Base-by-base conservation (phyloP, 2,329 filamentous ascomycete genomes). In the Alternaria sp. region DNA sequence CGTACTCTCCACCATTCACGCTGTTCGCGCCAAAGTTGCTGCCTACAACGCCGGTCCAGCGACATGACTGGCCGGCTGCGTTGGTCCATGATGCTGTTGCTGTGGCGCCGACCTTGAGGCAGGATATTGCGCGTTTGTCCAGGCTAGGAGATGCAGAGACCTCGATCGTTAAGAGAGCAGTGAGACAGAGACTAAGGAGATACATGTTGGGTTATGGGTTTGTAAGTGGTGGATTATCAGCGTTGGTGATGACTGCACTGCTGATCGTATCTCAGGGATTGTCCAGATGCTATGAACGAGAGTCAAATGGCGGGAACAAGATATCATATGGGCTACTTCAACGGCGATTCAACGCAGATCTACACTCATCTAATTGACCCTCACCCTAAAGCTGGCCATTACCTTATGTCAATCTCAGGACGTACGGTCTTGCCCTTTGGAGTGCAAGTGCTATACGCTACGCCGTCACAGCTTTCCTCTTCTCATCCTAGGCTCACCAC, bases 71-170 rank as follows among this genome's bases (percentile, higher is more conserved):
- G 0, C 80, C 81, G 0, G 75, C 79, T 47, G 73, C 71, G 47
- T 84, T 82, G 2, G 75, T 83, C 83, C 83, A 85, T 20, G 64
- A 75, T 11, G 82, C 83, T 6, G 80, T 84, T 5, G 82, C 82
- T 1, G 77, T 79, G 8, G 73, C 60, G 7, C 80, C 79, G 7
- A 81, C 70, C 2, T 59, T 73, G 5, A 83, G 69, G 61, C 81
- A 83, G 1, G 75, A 78, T 30, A 82, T 75, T 16, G 77, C 52
- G 5, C 67, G 65, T 54, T 67, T 66, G 9, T 47, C 54, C 11
- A 61, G 34, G 30, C 36, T 12, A 7, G 64, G 43, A 7, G 59
- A 57, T 7, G 61, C 54, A 14, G 43, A 30, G 16, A 52, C n/a
- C 7, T 24, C 32, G 0, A 36, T 36, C 1, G 32, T 12, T 6